Percentiles rank a stretch among this genome's conserved stretches.
These are phyloP conservation scores for Xylona heveae DNA, from an alignment of 495 filamentous ascomycete genomes.

Conservation along the genomic window DNA sequence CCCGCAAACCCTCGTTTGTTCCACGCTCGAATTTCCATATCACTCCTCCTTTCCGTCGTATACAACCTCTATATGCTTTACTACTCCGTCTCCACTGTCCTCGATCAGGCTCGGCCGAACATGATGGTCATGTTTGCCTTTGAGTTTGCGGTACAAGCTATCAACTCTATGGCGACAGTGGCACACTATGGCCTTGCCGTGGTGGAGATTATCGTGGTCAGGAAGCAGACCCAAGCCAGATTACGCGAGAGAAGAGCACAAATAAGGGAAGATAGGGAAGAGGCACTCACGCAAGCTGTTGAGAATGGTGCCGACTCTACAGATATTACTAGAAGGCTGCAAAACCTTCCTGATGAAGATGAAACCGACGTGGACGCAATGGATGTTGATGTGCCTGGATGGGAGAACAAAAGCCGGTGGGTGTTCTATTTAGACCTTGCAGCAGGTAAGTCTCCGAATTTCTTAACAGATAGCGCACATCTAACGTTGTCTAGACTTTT, in stretches of 20 bases:
- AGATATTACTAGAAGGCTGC: conserved; percentile 7
- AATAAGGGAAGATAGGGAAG: conserved; percentile 28
- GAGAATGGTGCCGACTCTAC: conserved; percentile 21
- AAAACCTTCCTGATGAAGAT: conserved; percentile 41
- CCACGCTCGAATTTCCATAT: conserved; percentile 60
- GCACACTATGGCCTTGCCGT: conserved; percentile 63
- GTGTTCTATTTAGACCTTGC: conserved; percentile 72
- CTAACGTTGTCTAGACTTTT: conserved; percentile 47
- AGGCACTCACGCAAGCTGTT: conserved; percentile 18
- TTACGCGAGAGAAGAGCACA: conserved; percentile 36
- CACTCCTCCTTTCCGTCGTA: conserved; percentile 50
- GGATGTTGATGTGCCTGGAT: conserved; percentile 84
- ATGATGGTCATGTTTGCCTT: conserved; percentile 99
- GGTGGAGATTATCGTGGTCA: conserved; percentile 51
- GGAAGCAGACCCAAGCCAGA: conserved; percentile 42
- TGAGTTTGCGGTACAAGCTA: conserved; percentile 73
- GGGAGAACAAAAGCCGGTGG: conserved; percentile 93
- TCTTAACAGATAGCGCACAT: neutral
- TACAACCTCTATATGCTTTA: conserved; percentile 59
- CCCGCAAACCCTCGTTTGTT: conserved; percentile 80
- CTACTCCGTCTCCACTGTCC: conserved; percentile 63
- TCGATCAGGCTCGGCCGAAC: conserved; percentile 66
- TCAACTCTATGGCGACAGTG: conserved; percentile 59
- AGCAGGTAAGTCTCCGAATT: conserved; percentile 32
- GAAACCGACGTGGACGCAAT: conserved; percentile 84